A percentile compares a stretch with the other conserved stretches of the same genome.
Evolutionary conservation across 306 rosid species (phyloP).

Genomic region (Abrus precatorius): DNA sequence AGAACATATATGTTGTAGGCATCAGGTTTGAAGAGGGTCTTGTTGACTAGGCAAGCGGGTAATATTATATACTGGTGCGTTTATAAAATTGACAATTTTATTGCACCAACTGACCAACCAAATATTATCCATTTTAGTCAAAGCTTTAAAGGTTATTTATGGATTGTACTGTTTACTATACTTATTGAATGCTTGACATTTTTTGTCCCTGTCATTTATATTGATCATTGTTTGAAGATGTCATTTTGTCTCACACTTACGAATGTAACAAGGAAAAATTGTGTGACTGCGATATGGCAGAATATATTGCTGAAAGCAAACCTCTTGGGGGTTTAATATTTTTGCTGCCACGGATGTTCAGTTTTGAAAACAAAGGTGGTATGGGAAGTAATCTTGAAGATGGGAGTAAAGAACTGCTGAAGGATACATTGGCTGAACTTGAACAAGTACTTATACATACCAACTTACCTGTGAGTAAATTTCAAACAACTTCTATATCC

Average conservation of each 20-base stretch:
- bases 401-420: constrained; percentile 56
- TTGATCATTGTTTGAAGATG: constrained; percentile 42
- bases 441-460: constrained; percentile 83
- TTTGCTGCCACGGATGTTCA: constrained; percentile 83
- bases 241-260: constrained; percentile 7
- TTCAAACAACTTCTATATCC: constrained; percentile 22
- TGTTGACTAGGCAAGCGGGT: constrained; percentile 2
- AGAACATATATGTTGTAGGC: no score
- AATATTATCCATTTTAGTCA: neutral
- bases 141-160: constrained; percentile 10
- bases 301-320: constrained; percentile 76
- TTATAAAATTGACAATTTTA: constrained; percentile 18
- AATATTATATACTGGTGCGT: neutral
- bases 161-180: neutral
- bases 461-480: constrained; percentile 89
- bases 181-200: constrained; percentile 30
- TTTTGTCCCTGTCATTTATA: constrained; percentile 5
- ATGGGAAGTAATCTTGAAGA: constrained; percentile 50
- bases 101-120: constrained; percentile 4
- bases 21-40: constrained; percentile 1
- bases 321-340: constrained; percentile 91
- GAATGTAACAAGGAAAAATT: constrained; percentile 37
- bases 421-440: constrained; percentile 68
- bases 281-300: constrained; percentile 65
- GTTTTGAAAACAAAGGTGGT: constrained; percentile 57